Evolutionary conservation across 2,329 filamentous ascomycete species (phyloP).

Genomic region (Trichothecium sympodiale): DNA sequence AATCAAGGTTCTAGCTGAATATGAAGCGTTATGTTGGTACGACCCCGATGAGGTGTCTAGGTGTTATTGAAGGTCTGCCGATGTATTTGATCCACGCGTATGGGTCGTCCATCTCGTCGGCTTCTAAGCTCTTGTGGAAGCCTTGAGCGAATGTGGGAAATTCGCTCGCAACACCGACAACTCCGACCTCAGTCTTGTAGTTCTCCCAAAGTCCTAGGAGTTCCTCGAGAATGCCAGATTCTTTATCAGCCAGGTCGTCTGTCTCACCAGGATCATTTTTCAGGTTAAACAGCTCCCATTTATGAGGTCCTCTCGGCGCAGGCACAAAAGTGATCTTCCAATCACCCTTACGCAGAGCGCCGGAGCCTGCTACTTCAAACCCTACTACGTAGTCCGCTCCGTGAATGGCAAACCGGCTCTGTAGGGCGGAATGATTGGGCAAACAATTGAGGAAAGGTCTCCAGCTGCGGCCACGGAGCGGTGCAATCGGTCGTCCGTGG

Average conservation of each 20-base stretch:
- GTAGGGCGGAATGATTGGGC: not conserved
- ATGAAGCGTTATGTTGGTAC: too few species aligned
- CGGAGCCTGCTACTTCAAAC: conserved; percentile 22
- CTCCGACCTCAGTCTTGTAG: conserved; percentile 15
- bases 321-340: conserved; percentile 22
- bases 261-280: conserved; percentile 19
- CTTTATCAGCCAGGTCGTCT: conserved; percentile 13
- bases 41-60: too few species aligned
- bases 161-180: conserved; percentile 1
- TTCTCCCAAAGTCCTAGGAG: conserved; percentile 19
- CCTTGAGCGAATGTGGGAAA: not conserved
- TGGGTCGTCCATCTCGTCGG: conserved; percentile 7
- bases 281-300: conserved; percentile 23
- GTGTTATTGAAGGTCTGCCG: conserved; percentile 1
- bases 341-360: conserved; percentile 20
- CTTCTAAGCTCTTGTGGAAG: not conserved
- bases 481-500: conserved; percentile 33
- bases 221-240: conserved; percentile 15
- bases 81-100: conserved; percentile 8
- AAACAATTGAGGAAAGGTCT: conserved; percentile 5
- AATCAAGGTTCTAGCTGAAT: too few species aligned
- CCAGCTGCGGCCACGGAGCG: conserved; percentile 30
- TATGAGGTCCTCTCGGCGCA: conserved; percentile 13
- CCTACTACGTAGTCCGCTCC: conserved; percentile 12
- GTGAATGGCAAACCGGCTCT: conserved; percentile 24